These are phyloP conservation scores for Pyrenopolyporus hunteri DNA, from an alignment of 495 filamentous ascomycete genomes.

Conservation along the genomic window DNA sequence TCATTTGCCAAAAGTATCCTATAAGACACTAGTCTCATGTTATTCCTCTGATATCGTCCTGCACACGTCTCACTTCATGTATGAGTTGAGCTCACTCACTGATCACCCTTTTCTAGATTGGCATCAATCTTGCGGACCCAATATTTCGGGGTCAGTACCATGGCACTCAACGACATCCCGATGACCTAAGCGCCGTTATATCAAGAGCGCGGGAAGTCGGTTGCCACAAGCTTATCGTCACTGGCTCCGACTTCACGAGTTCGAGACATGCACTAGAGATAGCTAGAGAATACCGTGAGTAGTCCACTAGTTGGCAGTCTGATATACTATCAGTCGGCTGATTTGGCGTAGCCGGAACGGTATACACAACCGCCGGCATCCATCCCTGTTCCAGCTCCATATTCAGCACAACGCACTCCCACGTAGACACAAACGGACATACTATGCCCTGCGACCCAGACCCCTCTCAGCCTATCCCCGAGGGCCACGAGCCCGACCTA, in stretches of 20 bases:
- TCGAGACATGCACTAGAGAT: slow-evolving; percentile 76
- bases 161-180: slow-evolving; percentile 77
- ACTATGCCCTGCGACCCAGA: slow-evolving; percentile 54
- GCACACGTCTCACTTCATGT: too few species aligned
- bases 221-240: slow-evolving; percentile 88
- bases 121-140: slow-evolving; percentile 91
- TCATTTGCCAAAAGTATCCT: too few species aligned
- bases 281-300: slow-evolving; percentile 72
- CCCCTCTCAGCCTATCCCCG: slow-evolving; percentile 46
- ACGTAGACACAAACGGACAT: slow-evolving; percentile 48
- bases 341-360: slow-evolving; percentile 66
- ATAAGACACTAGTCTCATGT: too few species aligned
- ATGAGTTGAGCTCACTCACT: background rate
- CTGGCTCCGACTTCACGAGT: slow-evolving; percentile 84
- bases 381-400: slow-evolving; percentile 82
- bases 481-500: slow-evolving; percentile 48
- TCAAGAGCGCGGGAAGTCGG: slow-evolving; percentile 76
- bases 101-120: slow-evolving; percentile 57
- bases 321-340: too few species aligned
- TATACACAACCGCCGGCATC: slow-evolving; percentile 89
- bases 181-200: slow-evolving; percentile 79
- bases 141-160: slow-evolving; percentile 86
- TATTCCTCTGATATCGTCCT: too few species aligned
- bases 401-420: slow-evolving; percentile 65
- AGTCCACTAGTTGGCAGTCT: background rate